Conservation (phyloP, 2,329 filamentous ascomycete species). For the Calonectria pauciramosa region DNA sequence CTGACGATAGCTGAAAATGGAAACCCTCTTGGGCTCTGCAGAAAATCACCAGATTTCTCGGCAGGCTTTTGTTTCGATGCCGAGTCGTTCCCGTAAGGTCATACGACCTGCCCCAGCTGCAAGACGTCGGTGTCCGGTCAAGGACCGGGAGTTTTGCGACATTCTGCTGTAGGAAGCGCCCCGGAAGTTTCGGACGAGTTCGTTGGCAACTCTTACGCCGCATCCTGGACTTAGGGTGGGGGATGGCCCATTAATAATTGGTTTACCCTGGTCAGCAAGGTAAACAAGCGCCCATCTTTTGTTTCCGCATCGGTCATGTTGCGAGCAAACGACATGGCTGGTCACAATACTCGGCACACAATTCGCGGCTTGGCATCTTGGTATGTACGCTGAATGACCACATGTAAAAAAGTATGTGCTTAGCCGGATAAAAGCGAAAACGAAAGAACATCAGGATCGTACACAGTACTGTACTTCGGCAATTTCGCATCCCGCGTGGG, state of each 20-base stretch:
- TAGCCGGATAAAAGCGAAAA: neutral
- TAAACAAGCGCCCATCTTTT: neutral
- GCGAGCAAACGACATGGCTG: neutral
- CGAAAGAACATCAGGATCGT: neutral
- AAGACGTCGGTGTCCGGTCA: neutral
- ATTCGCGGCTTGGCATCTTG: slow-evolving; percentile 18
- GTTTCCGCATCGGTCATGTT: neutral
- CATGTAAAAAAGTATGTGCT: neutral
- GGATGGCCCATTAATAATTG: slow-evolving; percentile 22
- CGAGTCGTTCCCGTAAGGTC: neutral
- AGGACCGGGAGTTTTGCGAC: neutral
- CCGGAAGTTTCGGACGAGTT: slow-evolving; percentile 27
- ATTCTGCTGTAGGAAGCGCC: neutral
- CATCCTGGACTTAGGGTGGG: neutral
- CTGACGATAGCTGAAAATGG: neutral
- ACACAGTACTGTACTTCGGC: neutral
- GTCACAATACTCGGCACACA: neutral
- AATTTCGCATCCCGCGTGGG: neutral
- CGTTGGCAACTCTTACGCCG: neutral
- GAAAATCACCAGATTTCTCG: neutral
- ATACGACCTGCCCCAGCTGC: neutral
- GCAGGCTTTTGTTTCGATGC: neutral
- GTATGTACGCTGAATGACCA: neutral
- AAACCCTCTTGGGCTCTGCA: too few relatives aligned
- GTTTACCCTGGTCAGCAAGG: neutral